Percentiles rank a stretch among this genome's conserved stretches.
phyloP scores from a whole-genome alignment of 768 basidiomycete species.

The Kwoniella heveanensis region DNA sequence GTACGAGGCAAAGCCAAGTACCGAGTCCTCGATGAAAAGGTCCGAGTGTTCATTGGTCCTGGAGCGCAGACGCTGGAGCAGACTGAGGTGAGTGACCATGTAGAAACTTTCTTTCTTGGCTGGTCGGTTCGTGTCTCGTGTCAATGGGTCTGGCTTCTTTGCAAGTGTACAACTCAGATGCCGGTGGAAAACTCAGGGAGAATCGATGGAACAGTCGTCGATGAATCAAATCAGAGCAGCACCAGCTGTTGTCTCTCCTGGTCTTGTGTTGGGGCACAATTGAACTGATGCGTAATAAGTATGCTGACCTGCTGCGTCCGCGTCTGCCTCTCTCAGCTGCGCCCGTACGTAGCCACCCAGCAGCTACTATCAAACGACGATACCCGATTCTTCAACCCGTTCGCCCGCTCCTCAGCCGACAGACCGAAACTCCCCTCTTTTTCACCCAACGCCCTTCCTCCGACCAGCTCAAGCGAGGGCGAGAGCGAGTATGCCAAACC shows the following conservation, averaged over 20 bases:
- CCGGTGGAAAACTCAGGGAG: no score
- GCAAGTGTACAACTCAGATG: no score
- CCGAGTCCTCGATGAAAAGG: constrained; percentile 75
- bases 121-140: not conserved
- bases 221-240: no score
- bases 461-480: not conserved
- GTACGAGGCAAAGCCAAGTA: constrained; percentile 74
- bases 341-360: constrained; percentile 42
- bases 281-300: no score
- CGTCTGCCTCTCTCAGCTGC: constrained; percentile 23
- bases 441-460: constrained; percentile 15
- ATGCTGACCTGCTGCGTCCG: no score
- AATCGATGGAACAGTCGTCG: no score
- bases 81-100: constrained; percentile 39
- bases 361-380: constrained; percentile 1
- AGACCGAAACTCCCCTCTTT: constrained; percentile 29
- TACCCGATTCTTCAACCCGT: constrained; percentile 21
- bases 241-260: no score
- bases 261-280: no score
- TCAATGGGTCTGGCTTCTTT: no score
- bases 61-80: constrained; percentile 42
- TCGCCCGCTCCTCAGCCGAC: constrained; percentile 11
- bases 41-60: constrained; percentile 80
- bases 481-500: constrained; percentile 14
- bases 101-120: not conserved